Base-by-base conservation (phyloP, 345 rosid species). In the Noccaea caerulescens region DNA sequence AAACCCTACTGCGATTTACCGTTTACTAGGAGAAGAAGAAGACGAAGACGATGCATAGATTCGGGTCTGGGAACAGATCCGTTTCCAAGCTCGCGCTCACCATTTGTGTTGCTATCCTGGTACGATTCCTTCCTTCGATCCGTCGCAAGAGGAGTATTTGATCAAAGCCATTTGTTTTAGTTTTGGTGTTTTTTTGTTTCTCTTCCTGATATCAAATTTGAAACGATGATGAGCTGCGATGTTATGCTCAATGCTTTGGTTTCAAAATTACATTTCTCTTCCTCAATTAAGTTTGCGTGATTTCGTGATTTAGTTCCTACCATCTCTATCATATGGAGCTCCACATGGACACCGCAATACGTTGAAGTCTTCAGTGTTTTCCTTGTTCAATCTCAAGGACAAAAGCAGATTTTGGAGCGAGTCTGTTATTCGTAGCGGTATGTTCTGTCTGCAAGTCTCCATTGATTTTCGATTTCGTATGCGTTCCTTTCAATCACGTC, bases 321-420 rank as follows among this genome's bases (percentile, higher is more conserved):
- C 81, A 30, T 71, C 66, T 3, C 63, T 79, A 13, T 73, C 92
- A 0, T 57, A 70, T 36, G 89, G 81, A 41, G 62, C 79, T 51
- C 56, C 85, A 3, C 23, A 27, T 33, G 81, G 72, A 33, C 70
- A 55, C 59, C 88, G 82, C 56, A 80, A 54, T 58, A 68, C 76
- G 39, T 83, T 73, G 12, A 87, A 43, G 63, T 76, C 86, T 58
- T 92, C 99, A 0, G 88, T 92, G 45, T 89, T 94, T 63, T 94
- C 99, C 20, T 77, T 94, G 82, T 94, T 94, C 78, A 94, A 89
- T 75, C 92, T 94, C 72, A 89, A 71, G 72, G 96, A 84, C 18
- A 88, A 80, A 82, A 94, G 93, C 82, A 84, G 83, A 76, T 94
- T 86, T 73, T 94, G 99, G 99, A 91, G 89, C 57, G 98, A 94